phyloP scores from a whole-genome alignment of 768 basidiomycete genomes.

The Hygrocybe coccinea region DNA sequence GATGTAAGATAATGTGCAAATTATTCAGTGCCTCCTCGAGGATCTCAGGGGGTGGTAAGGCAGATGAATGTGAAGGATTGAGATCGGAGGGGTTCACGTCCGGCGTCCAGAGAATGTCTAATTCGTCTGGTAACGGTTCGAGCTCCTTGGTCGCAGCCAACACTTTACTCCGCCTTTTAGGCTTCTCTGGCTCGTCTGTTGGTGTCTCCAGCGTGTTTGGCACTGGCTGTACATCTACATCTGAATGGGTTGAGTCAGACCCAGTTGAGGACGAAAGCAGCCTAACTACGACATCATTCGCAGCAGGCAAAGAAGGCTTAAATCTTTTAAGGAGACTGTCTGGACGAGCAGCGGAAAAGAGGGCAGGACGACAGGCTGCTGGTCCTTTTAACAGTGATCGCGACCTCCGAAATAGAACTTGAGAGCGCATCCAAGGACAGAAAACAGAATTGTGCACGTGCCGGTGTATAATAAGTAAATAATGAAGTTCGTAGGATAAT shows the following conservation, averaged over 20 bases:
- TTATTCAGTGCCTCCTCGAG: slow-evolving; percentile 74
- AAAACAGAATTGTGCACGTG: not conserved
- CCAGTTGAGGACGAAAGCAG: slow-evolving; percentile 10
- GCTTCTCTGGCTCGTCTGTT: slow-evolving; percentile 42
- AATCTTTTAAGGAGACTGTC: not conserved
- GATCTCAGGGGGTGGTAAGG: slow-evolving; percentile 68
- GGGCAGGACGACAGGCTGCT: slow-evolving; percentile 13
- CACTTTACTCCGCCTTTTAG: slow-evolving; percentile 38
- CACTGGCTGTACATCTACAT: slow-evolving; percentile 6
- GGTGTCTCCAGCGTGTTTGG: slow-evolving; percentile 19
- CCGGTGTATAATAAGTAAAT: not conserved
- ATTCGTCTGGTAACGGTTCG: slow-evolving; percentile 48
- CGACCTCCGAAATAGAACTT: slow-evolving; percentile 36
- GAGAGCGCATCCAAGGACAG: slow-evolving; percentile 31
- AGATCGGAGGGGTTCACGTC: slow-evolving; percentile 33
- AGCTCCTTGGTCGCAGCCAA: slow-evolving; percentile 33
- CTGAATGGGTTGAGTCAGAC: slow-evolving; percentile 9
- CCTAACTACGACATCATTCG: slow-evolving; percentile 8
- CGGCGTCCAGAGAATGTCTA: slow-evolving; percentile 65
- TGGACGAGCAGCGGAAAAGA: slow-evolving; percentile 8
- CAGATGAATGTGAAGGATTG: slow-evolving; percentile 26
- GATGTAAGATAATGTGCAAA: slow-evolving; percentile 70
- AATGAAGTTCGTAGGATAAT: not conserved
- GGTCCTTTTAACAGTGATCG: slow-evolving; percentile 34
- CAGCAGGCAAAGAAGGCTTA: slow-evolving; percentile 2